Base-by-base conservation (phyloP, 2,329 filamentous ascomycete genomes). In the Verticillium isaacii region DNA sequence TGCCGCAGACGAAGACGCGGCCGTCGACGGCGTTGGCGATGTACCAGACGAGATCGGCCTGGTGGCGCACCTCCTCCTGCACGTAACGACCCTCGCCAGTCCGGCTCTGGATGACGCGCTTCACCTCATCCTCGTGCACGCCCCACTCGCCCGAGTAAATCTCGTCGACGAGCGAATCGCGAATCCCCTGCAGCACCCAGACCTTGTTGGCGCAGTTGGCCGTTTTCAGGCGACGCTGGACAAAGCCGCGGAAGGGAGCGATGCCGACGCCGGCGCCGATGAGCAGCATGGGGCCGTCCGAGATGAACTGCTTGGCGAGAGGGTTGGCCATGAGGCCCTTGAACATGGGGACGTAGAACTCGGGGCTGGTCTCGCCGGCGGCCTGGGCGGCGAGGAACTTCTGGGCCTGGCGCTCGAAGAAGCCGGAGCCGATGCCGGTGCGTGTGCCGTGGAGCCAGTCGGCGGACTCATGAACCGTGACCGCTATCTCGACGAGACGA, bases 191-290 rank as follows among this genome's bases (percentile, higher is more conserved):
- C 55, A 97, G 85, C 56, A 97, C 91, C 93, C 93, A 97, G 69
- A 97, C 94, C 79, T 97, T 97, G 82, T 97, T 97, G 65, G 92
- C 93, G 72, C 93, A 97, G 78, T 96, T 97, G 71, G 93, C 93
- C 65, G 93, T 95, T 82, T 94, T 94, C 62, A 97, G 83, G 14
- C 93, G 86, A 63, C 96, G 92, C 78, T 98, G 91, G 55, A 99
- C 96, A 74, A 99, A 99, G 62, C 95, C 95, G 57, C 95, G 89
- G 88, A 99, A 99, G 0, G 95, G 95, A 12, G 95, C 95, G 75
- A 99, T 94, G 66, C 95, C 95, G 25, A 99, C 95, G 61, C 95
- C 95, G 5, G 95, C 95, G 36, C 95, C 95, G 68, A 99, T 97
- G 57, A 99, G 85, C 41, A 99, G 88, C 95, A 99, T 99, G 0